Evolutionary conservation across 2,329 filamentous ascomycete genomes (phyloP).

Genomic region (Nannizzia gypsea): DNA sequence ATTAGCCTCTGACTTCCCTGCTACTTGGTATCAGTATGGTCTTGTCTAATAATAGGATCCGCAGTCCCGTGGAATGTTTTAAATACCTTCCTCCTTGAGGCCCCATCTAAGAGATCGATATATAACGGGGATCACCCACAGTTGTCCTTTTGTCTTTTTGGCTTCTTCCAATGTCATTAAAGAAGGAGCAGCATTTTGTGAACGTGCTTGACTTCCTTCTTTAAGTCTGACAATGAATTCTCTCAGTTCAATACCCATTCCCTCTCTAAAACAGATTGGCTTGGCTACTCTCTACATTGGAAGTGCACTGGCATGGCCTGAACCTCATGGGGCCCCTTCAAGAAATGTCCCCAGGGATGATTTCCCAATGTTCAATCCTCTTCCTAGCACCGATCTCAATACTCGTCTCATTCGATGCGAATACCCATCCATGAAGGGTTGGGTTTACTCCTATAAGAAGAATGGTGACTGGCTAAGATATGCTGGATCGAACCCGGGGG

Average conservation of each 20-base stretch:
- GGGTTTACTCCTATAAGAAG: constrained; percentile 9
- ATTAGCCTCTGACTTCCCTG: not conserved
- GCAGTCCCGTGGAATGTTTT: constrained; percentile 1
- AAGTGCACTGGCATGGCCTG: not conserved
- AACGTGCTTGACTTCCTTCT: not conserved
- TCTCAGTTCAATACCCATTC: not conserved
- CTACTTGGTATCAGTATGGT: not conserved
- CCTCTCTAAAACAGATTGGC: not conserved
- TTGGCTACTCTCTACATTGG: not conserved
- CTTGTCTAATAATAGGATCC: not conserved
- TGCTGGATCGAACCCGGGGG: constrained; percentile 2
- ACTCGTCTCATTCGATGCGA: constrained; percentile 9
- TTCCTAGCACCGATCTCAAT: constrained; percentile 8
- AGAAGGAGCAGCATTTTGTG: too few relatives aligned
- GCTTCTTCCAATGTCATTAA: too few relatives aligned
- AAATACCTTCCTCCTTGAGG: not conserved
- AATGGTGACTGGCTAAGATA: constrained; percentile 11
- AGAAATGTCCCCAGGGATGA: not conserved
- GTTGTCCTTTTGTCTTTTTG: not conserved
- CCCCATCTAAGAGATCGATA: not conserved
- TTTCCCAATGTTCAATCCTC: constrained; percentile 5
- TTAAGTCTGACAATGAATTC: not conserved
- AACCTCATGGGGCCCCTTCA: not conserved
- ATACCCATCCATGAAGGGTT: constrained; percentile 12
- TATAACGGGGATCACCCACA: not conserved